Conservation (phyloP, 345 rosid genomes). For the Euphorbia pulcherrima region DNA sequence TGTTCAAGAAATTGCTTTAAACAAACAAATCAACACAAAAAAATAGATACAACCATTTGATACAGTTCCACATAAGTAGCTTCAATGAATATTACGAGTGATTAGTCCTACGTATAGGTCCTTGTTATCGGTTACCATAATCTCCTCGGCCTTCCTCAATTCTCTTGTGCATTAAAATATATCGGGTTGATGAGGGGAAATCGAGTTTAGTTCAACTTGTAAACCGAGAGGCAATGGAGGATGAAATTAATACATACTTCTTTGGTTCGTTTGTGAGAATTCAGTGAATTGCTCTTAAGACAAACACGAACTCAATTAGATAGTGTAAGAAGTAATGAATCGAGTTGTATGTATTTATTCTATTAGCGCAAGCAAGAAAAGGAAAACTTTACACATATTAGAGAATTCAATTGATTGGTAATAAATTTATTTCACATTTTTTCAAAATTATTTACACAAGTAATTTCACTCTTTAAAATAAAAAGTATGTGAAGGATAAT, state of each 20-base stretch:
- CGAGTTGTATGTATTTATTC: background rate
- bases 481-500: too few species aligned
- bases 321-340: background rate
- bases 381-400: too few species aligned
- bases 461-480: too few species aligned
- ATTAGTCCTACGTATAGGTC: slow-evolving; percentile 76
- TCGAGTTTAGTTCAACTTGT: background rate
- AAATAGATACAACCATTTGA: slow-evolving; percentile 4
- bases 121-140: slow-evolving; percentile 73
- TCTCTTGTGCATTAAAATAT: slow-evolving; percentile 47
- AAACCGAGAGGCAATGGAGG: background rate
- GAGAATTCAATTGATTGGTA: too few species aligned
- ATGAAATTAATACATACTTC: slow-evolving; percentile 52
- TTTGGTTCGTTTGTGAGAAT: slow-evolving; percentile 82
- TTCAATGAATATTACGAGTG: slow-evolving; percentile 58
- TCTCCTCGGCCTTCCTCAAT: slow-evolving; percentile 79
- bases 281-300: slow-evolving; percentile 86
- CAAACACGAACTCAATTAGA: slow-evolving; percentile 25
- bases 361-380: background rate
- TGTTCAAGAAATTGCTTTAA: too few species aligned
- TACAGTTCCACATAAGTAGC: slow-evolving; percentile 4
- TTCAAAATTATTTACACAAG: too few species aligned
- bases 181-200: background rate
- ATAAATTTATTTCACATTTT: too few species aligned
- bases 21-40: too few species aligned